Conservation (phyloP, 2,329 filamentous ascomycete genomes). For the Verticillium zaregamsianum region DNA sequence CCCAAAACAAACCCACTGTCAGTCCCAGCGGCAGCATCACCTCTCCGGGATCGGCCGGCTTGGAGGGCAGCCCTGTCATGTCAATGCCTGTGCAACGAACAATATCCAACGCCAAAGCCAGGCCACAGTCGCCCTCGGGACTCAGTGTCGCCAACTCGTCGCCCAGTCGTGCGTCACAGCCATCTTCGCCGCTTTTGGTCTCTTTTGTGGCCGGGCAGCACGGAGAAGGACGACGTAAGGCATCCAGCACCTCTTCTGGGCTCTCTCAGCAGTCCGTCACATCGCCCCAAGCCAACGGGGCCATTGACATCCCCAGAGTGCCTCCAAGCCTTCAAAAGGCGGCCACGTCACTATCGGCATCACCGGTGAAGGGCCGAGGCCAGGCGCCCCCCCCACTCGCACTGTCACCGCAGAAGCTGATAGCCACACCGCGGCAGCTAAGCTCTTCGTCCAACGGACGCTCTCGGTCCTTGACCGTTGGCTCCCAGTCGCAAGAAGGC, state of each 20-base stretch:
- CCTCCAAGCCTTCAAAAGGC: slow-evolving; percentile 58
- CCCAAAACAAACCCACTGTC: slow-evolving; percentile 49
- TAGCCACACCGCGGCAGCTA: slow-evolving; percentile 55
- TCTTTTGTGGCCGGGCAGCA: slow-evolving; percentile 87
- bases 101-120: slow-evolving; percentile 75
- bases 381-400: slow-evolving; percentile 46
- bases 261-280: slow-evolving; percentile 72
- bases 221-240: slow-evolving; percentile 77
- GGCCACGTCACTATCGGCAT: slow-evolving; percentile 41
- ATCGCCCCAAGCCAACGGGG: slow-evolving; percentile 65
- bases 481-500: slow-evolving; percentile 92
- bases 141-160: slow-evolving; percentile 79
- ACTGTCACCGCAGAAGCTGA: slow-evolving; percentile 59
- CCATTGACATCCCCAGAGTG: slow-evolving; percentile 67
- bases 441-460: slow-evolving; percentile 62
- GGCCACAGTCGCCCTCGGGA: slow-evolving; percentile 82
- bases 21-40: slow-evolving; percentile 40
- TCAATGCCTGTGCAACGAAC: slow-evolving; percentile 77
- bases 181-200: slow-evolving; percentile 75
- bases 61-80: slow-evolving; percentile 83
- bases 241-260: slow-evolving; percentile 82
- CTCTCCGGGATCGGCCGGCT: slow-evolving; percentile 58
- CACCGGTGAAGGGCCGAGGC: slow-evolving; percentile 52
- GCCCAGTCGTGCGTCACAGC: slow-evolving; percentile 72
- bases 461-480: slow-evolving; percentile 85